Percentiles rank a stretch among this genome's conserved stretches.
Conservation (phyloP, 352 stramenopile species). For the Globisporangium recalcitrans region DNA sequence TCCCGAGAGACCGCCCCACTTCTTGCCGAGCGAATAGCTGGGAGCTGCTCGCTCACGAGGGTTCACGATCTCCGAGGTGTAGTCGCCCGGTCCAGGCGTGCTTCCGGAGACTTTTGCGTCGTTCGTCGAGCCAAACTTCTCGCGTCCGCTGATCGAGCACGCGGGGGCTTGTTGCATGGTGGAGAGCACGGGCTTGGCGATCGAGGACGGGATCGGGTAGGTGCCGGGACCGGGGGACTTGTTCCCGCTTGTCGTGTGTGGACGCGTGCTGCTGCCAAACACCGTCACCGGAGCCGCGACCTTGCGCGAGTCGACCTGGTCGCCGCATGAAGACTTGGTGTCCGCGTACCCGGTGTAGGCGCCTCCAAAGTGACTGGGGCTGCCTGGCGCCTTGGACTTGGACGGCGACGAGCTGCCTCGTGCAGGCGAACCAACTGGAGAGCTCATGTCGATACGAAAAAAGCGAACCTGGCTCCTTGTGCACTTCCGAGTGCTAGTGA, state of each 20-base stretch:
- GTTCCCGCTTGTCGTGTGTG: slow-evolving; percentile 36
- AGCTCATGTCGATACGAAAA: slow-evolving; percentile 16
- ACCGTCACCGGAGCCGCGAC: slow-evolving; percentile 52
- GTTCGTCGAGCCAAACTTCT: slow-evolving; percentile 73
- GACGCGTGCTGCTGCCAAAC: slow-evolving; percentile 60
- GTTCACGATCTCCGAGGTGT: slow-evolving; percentile 60
- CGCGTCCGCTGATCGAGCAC: slow-evolving; percentile 65
- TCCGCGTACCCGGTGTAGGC: slow-evolving; percentile 45
- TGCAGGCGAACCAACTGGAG: slow-evolving; percentile 27
- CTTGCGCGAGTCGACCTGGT: slow-evolving; percentile 74
- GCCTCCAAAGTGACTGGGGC: slow-evolving; percentile 22
- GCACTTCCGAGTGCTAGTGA: not conserved
- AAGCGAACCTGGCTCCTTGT: too few relatives aligned
- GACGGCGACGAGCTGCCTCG: slow-evolving; percentile 26
- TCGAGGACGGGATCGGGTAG: slow-evolving; percentile 68
- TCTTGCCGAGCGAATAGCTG: slow-evolving; percentile 73
- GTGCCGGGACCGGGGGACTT: slow-evolving; percentile 60
- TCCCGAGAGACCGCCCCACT: slow-evolving; percentile 39
- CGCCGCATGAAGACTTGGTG: slow-evolving; percentile 64
- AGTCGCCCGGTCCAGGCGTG: slow-evolving; percentile 58
- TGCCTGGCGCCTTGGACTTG: slow-evolving; percentile 33
- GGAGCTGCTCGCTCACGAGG: slow-evolving; percentile 54
- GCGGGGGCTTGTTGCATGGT: slow-evolving; percentile 50
- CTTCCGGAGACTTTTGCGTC: slow-evolving; percentile 42
- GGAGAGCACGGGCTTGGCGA: slow-evolving; percentile 63